Evolutionary conservation across 139 green algal genomes (phyloP), one percentile per base, ranked within the genome.

Genomic region (Tetraselmis chui): DNA sequence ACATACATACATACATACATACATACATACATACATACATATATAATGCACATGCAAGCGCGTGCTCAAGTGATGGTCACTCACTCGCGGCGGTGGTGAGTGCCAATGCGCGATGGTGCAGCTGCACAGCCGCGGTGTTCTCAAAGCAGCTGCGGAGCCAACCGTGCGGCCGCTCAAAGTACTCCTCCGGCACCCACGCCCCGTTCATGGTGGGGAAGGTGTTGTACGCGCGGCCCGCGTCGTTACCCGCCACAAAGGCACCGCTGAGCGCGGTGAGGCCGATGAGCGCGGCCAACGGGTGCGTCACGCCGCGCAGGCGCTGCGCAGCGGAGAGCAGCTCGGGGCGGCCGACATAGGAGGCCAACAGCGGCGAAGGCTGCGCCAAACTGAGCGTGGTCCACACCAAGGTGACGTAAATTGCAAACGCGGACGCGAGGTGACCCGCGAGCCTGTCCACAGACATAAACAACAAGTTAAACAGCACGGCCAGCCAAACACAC

Each of bases 151-250:
- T 98, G 58, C 91, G 85, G 84, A 87, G 79, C 82, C 79, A 77
- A 88, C 82, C 87, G 78, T 76, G 59, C 67, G 82, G 67, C 79
- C 89, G 32, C n/a, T 92, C 85, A 83, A 88, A 95, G 86, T 99
- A 97, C 80, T 98, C 94, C 24, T 95, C 88, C 0, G 97, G 97
- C 2, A 99, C 83, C 83, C 87, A 88, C 32, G 89, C 84, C 0
- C 93, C 97, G 58, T 89, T 89, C 97, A 99, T 99, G n/a, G 91
- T 82, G 0, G 97, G 97, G 80, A 96, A 99, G 0, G 95, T 98
- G 90, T 99, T 99, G 94, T 95, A 99, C 2, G 95, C 95, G 25
- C 89, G 93, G 0, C 97, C 95, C 2, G 0, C 26, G 27, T 83
- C 32, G 11, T 82, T 28, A 1, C 76, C 31, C 2, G 83, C 80